These are phyloP conservation scores for Apiospora hydei DNA, from an alignment of 2,329 filamentous ascomycete species.

Conservation along the genomic window DNA sequence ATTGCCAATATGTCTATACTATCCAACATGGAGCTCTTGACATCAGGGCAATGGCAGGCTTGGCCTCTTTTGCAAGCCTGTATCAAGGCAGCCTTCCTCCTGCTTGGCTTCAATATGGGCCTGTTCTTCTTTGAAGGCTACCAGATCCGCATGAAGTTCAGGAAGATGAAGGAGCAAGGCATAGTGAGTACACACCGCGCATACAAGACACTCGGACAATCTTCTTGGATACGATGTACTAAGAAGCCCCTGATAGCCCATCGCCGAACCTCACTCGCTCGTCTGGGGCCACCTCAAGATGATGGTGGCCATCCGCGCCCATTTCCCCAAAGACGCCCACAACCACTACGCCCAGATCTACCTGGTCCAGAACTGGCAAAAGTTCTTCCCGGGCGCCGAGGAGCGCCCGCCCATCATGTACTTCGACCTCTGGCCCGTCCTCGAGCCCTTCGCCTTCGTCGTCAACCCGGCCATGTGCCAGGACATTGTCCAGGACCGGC, in stretches of 20 bases:
- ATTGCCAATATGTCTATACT: not conserved
- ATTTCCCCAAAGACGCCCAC: slow-evolving; percentile 34
- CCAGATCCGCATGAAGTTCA: slow-evolving; percentile 16
- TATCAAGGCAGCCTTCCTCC: slow-evolving; percentile 6
- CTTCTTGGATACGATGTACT: not conserved
- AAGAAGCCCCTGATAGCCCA: slow-evolving; percentile 17
- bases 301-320: slow-evolving; percentile 29
- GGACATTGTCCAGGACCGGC: slow-evolving; percentile 42
- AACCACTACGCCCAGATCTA: slow-evolving; percentile 30
- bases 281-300: slow-evolving; percentile 39
- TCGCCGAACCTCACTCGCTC: slow-evolving; percentile 37
- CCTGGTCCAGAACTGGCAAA: slow-evolving; percentile 30
- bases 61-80: not conserved
- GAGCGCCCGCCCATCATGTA: slow-evolving; percentile 37
- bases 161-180: slow-evolving; percentile 19
- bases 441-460: slow-evolving; percentile 41
- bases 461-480: slow-evolving; percentile 43
- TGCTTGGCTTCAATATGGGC: slow-evolving; percentile 16
- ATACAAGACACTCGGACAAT: not conserved
- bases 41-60: slow-evolving; percentile 10
- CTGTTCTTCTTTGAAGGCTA: slow-evolving; percentile 21
- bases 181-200: slow-evolving; percentile 3
- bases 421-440: slow-evolving; percentile 46
- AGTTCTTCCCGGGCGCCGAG: slow-evolving; percentile 35
- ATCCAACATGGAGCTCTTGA: not conserved